Base-by-base conservation (phyloP, 441 rosid species). In the Melastoma candidum region DNA sequence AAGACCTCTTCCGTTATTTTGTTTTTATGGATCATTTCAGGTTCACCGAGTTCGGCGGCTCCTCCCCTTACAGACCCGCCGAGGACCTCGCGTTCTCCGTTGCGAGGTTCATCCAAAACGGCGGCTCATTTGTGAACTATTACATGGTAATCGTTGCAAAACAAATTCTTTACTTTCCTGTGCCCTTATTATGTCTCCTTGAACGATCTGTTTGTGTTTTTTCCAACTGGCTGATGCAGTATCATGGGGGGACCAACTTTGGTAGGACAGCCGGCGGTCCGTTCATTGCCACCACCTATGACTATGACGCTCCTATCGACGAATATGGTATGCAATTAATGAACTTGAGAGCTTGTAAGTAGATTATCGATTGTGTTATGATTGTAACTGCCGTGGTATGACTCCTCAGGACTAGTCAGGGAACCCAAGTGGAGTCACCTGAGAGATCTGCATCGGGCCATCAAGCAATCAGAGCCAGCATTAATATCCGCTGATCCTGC, bases 171-270 rank as follows among this genome's bases (percentile, higher is more conserved):
- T 49, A 26, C 17, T 12, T 44, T 50, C 32, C 11, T 12, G 3
- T 51, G 26, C 10, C 32, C 22, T 17, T 51, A 14, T 26, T 27
- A 12, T 26, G 43, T 27, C 9, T 26, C 26, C 22, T 26, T 14
- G 26, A 9, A 13, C 27, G 13, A 12, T 14, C 36, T 36, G 43
- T 13, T 12, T 45, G 7, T 9, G 5, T 12, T 17, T 17, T 17
- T 17, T 17, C 22, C 22, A 17, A 17, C 22, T 25, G 0, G 6
- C 32, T 26, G 32, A 39, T 60, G 22, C 46, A 60, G 64, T 60
- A 60, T 46, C 64, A 60, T 8, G 64, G 57, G n/a, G 64, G 57
- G 12, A 60, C 64, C 52, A 60, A 60, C 52, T 60, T 60, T 17
- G 64, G 27, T 49, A 46, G 64, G 48, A 60, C 64, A 10, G 13